Evolutionary conservation across 352 stramenopile genomes (phyloP).

Genomic region (Phytophthora litchii): DNA sequence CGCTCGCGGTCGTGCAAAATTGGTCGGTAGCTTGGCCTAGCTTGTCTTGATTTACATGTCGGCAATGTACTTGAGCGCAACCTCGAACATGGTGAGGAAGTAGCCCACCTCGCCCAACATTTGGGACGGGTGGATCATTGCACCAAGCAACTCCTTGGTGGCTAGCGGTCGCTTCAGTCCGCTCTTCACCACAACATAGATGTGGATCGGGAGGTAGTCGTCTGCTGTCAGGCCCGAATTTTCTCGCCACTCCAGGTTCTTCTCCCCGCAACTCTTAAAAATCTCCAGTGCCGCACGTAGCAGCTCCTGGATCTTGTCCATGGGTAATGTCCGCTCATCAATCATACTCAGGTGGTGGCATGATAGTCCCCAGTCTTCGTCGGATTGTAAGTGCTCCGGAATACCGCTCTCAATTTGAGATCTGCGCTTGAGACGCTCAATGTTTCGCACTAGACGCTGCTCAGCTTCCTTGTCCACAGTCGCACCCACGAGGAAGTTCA

Average conservation of each 20-base stretch:
- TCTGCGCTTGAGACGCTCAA: conserved; percentile 65
- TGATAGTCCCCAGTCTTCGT: conserved; percentile 79
- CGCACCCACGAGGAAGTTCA: conserved; percentile 69
- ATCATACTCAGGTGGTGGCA: conserved; percentile 87
- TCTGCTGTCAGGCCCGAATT: conserved; percentile 81
- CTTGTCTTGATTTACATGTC: conserved; percentile 68
- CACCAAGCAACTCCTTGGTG: conserved; percentile 75
- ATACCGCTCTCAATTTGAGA: conserved; percentile 81
- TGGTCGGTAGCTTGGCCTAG: conserved; percentile 20
- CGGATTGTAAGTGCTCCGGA: conserved; percentile 73
- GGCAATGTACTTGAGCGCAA: conserved; percentile 87
- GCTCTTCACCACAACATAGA: conserved; percentile 85
- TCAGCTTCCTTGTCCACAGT: conserved; percentile 70
- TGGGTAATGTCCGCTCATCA: conserved; percentile 71
- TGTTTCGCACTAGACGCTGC: conserved; percentile 57
- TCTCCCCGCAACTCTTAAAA: conserved; percentile 81
- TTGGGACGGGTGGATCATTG: conserved; percentile 86
- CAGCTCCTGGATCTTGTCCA: conserved; percentile 85
- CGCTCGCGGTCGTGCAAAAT: conserved; percentile 26
- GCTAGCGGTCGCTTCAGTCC: conserved; percentile 74
- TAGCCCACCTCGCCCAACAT: conserved; percentile 87
- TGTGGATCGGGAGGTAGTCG: conserved; percentile 88
- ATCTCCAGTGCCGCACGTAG: conserved; percentile 77
- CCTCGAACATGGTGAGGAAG: conserved; percentile 90
- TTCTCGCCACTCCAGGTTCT: conserved; percentile 77